Evolutionary conservation across 805 yeast genomes (phyloP).

Genomic region (Ogataea henricii): DNA sequence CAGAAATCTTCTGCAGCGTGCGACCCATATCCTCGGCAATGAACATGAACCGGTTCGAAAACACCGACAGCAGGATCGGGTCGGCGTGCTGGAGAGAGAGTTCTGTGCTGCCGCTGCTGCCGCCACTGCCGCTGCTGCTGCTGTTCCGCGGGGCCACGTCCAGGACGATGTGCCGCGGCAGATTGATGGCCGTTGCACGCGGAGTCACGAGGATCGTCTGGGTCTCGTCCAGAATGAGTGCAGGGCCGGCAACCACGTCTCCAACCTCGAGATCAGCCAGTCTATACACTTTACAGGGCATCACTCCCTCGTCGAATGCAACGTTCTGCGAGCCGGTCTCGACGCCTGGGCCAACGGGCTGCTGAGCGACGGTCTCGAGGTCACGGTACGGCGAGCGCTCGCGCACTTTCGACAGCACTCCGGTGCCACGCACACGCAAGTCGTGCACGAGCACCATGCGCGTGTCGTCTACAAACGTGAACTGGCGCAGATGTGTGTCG

Average conservation of each 20-base stretch:
- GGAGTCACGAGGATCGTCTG: conserved; percentile 41
- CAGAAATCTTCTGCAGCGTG: conserved; percentile 45
- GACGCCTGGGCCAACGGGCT: conserved; percentile 78
- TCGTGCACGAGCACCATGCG: conserved; percentile 64
- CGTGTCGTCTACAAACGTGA: conserved; percentile 59
- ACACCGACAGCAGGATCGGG: conserved; percentile 45
- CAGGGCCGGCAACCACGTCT: conserved; percentile 50
- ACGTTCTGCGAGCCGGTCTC: conserved; percentile 40
- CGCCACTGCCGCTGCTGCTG: too few relatives aligned
- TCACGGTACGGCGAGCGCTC: conserved; percentile 14
- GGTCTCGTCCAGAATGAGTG: conserved; percentile 37
- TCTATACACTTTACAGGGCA: conserved; percentile 41
- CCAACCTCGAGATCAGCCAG: conserved; percentile 53
- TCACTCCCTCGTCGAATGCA: conserved; percentile 33
- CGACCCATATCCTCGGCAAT: conserved; percentile 52
- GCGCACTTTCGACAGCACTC: conserved; percentile 55
- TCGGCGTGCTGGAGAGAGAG: conserved; percentile 41
- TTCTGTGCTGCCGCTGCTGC: conserved; percentile 31
- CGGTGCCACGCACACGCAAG: conserved; percentile 61
- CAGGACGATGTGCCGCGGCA: conserved; percentile 36
- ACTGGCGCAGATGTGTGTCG: conserved; percentile 58
- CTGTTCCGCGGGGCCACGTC: conserved; percentile 9
- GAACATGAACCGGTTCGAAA: conserved; percentile 49
- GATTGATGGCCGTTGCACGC: conserved; percentile 30
- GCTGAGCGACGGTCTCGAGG: conserved; percentile 57